phyloP scores from a whole-genome alignment of 2,329 filamentous ascomycete species.

The Grosmannia serpens region DNA sequence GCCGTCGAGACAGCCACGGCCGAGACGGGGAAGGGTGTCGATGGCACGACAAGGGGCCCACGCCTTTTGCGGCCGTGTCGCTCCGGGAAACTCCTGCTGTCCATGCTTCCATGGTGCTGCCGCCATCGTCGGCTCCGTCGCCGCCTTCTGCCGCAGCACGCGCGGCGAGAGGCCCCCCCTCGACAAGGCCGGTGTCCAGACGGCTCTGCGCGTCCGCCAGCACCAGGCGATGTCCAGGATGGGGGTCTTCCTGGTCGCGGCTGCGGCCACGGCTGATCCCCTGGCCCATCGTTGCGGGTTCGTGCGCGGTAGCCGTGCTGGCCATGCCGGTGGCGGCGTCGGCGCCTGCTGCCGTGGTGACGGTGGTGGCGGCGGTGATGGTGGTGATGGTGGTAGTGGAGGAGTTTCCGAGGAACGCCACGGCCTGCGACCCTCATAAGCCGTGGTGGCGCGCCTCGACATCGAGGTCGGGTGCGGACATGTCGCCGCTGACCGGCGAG shows the following conservation, averaged over 20 bases:
- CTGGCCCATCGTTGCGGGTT: not conserved
- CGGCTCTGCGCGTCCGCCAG: not conserved
- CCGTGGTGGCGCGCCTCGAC: constrained; percentile 19
- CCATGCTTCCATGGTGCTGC: not conserved
- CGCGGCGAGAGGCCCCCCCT: not conserved
- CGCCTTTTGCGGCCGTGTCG: constrained; percentile 39
- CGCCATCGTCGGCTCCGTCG: too few relatives aligned
- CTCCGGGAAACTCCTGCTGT: constrained; percentile 3
- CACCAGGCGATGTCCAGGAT: constrained; percentile 30
- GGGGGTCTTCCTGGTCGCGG: constrained; percentile 31
- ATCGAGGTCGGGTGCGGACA: constrained; percentile 21
- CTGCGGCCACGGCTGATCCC: not conserved
- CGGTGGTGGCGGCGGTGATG: constrained; percentile 11
- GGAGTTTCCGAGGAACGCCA: constrained; percentile 29
- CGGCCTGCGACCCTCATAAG: constrained; percentile 49
- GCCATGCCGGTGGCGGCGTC: constrained; percentile 3
- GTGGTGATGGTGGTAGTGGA: constrained; percentile 8
- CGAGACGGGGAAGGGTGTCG: not conserved
- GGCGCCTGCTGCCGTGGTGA: constrained; percentile 12
- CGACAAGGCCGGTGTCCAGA: not conserved
- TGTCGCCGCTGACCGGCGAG: constrained; percentile 19
- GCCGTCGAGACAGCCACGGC: not conserved
- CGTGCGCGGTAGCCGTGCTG: not conserved
- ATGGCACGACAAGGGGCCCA: constrained; percentile 11
- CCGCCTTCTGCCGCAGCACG: too few relatives aligned